Evolutionary conservation across 495 filamentous ascomycete species (phyloP).

Genomic region (Thermothielavioides terrestris): DNA sequence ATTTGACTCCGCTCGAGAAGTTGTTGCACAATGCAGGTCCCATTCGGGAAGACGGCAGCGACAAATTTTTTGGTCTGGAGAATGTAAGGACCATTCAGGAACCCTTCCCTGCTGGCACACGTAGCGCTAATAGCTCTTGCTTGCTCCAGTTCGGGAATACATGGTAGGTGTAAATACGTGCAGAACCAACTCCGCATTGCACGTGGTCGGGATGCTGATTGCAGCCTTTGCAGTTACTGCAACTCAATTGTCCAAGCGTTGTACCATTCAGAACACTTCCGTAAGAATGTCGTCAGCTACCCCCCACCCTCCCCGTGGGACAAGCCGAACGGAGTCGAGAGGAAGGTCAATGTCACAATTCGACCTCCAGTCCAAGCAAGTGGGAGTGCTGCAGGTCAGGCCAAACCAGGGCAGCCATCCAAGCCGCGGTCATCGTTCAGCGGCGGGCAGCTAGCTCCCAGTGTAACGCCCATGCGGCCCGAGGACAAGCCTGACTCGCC

Average conservation of each 20-base stretch:
- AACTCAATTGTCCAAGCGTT: slow-evolving; percentile 97
- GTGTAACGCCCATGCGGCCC: slow-evolving; percentile 33
- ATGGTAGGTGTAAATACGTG: slow-evolving; percentile 52
- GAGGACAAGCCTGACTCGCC: slow-evolving; percentile 78
- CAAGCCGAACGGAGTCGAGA: slow-evolving; percentile 35
- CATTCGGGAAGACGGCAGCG: slow-evolving; percentile 77
- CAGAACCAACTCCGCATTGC: not conserved
- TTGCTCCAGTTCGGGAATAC: slow-evolving; percentile 83
- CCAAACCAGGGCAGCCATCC: no score
- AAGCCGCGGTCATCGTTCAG: slow-evolving; percentile 40
- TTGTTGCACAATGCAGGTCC: slow-evolving; percentile 71
- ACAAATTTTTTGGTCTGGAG: slow-evolving; percentile 98
- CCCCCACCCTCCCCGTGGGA: slow-evolving; percentile 49
- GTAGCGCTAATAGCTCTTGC: slow-evolving; percentile 12
- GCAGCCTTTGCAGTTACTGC: slow-evolving; percentile 62
- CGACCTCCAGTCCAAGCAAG: slow-evolving; percentile 37
- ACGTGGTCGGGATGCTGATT: not conserved
- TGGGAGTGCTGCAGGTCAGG: slow-evolving; percentile 26
- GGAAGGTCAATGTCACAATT: slow-evolving; percentile 42
- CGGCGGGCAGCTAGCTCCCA: slow-evolving; percentile 27
- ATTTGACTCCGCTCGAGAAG: slow-evolving; percentile 74
- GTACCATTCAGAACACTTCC: slow-evolving; percentile 90
- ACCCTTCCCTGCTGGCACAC: slow-evolving; percentile 1
- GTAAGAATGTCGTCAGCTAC: slow-evolving; percentile 90
- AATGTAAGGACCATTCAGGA: slow-evolving; percentile 56